Evolutionary conservation across 179 eudicot genomes (phyloP).

Genomic region (Sideroxylon spinosum): DNA sequence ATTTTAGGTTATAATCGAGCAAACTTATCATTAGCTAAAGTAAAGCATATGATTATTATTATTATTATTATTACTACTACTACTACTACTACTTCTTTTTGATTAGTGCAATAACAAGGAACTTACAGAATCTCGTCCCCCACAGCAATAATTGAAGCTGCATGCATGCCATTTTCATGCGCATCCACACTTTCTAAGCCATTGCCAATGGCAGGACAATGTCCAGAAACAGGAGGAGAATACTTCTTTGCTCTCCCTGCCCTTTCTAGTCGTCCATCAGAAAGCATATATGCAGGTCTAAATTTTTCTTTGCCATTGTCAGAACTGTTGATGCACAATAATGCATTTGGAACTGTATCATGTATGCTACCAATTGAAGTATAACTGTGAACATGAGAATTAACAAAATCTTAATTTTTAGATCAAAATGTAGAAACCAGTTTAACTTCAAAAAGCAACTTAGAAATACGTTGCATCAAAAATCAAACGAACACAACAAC

Average conservation of each 20-base stretch:
- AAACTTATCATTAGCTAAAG: no score
- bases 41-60: no score
- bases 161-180: slow-evolving; percentile 37
- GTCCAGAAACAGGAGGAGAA: slow-evolving; percentile 27
- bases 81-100: no score
- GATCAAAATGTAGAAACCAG: background rate
- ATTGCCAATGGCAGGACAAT: slow-evolving; percentile 39
- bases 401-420: background rate
- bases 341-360: slow-evolving; percentile 85
- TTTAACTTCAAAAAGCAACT: slow-evolving; percentile 7
- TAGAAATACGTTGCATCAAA: background rate
- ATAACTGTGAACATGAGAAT: slow-evolving; percentile 44
- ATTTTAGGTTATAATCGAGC: no score
- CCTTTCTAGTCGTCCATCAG: slow-evolving; percentile 95
- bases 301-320: slow-evolving; percentile 45
- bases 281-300: slow-evolving; percentile 78
- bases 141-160: slow-evolving; percentile 84
- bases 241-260: slow-evolving; percentile 81
- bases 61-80: no score
- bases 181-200: slow-evolving; percentile 40
- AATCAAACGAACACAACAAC: slow-evolving; percentile 11
- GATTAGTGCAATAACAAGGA: slow-evolving; percentile 18
- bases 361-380: slow-evolving; percentile 94
- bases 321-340: slow-evolving; percentile 43
- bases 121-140: slow-evolving; percentile 93